phyloP scores from a whole-genome alignment of 129 eudicot genomes.

The Lactuca sativa region DNA sequence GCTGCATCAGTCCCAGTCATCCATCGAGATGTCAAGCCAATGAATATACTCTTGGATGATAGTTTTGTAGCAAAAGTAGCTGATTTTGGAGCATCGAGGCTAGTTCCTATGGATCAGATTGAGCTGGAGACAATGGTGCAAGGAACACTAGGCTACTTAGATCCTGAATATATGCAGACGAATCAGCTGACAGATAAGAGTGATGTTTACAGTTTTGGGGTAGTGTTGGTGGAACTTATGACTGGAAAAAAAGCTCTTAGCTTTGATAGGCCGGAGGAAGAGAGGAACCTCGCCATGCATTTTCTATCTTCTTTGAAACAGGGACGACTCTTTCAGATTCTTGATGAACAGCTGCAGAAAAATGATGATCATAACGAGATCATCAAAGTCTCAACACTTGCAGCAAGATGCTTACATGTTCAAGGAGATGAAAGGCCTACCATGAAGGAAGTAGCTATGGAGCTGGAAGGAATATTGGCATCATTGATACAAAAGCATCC shows the following conservation, averaged over 20 bases:
- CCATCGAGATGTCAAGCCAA: conserved; percentile 40
- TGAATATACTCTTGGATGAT: conserved; percentile 35
- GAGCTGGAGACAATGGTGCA: conserved; percentile 33
- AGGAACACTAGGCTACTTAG: conserved; percentile 43
- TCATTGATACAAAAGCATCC: conserved; percentile 25
- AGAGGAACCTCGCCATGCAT: conserved; percentile 22
- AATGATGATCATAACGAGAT: conserved; percentile 17
- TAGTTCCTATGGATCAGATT: conserved; percentile 21
- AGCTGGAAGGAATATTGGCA: conserved; percentile 22
- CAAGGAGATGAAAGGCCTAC: conserved; percentile 32
- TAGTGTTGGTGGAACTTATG: conserved; percentile 22
- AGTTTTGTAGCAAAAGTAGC: conserved; percentile 35
- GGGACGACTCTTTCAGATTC: conserved; percentile 11
- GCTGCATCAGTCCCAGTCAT: conserved; percentile 34
- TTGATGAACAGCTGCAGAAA: conserved; percentile 19
- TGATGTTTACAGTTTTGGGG: conserved; percentile 44
- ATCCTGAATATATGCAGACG: conserved; percentile 42
- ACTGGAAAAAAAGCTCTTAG: conserved; percentile 24
- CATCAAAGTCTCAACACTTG: conserved; percentile 14
- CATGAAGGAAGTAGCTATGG: conserved; percentile 36
- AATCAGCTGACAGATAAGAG: conserved; percentile 34
- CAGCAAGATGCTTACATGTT: conserved; percentile 17
- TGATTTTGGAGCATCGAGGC: conserved; percentile 40
- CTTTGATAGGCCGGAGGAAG: conserved; percentile 28
- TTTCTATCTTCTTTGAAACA: conserved; percentile 21